A percentile compares a stretch with the other conserved stretches of the same genome.
Conservation (phyloP, 2,329 filamentous ascomycete species). For the Dryadomyces quercus-mongolicae region DNA sequence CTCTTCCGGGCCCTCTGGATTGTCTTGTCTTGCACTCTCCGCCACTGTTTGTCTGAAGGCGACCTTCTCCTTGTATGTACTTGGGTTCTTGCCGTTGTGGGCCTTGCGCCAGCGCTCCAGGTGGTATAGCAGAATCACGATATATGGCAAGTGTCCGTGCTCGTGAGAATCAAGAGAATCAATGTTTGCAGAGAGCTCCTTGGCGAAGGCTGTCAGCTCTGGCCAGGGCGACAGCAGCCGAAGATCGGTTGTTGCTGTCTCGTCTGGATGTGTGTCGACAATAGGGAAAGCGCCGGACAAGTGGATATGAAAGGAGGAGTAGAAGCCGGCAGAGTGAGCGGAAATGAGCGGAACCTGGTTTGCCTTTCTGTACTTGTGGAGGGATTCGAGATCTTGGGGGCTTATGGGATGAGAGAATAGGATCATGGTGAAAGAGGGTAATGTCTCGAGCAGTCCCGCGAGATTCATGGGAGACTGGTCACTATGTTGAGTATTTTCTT, state of each 20-base stretch:
- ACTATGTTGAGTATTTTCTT: not conserved
- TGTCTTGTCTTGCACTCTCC: slow-evolving; percentile 55
- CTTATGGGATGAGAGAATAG: slow-evolving; percentile 40
- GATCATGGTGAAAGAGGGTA: slow-evolving; percentile 38
- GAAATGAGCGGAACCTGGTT: slow-evolving; percentile 65
- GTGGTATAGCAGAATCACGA: slow-evolving; percentile 72
- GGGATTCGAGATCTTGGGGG: slow-evolving; percentile 27
- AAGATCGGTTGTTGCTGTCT: slow-evolving; percentile 72
- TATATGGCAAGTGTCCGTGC: slow-evolving; percentile 84
- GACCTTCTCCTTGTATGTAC: slow-evolving; percentile 72
- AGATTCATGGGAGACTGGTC: slow-evolving; percentile 7
- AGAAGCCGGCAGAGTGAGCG: slow-evolving; percentile 84
- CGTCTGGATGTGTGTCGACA: slow-evolving; percentile 89
- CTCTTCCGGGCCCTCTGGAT: slow-evolving; percentile 79
- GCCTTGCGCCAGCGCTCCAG: slow-evolving; percentile 65
- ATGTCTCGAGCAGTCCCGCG: slow-evolving; percentile 24
- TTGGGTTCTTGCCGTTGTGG: slow-evolving; percentile 57
- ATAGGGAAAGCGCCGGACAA: slow-evolving; percentile 76
- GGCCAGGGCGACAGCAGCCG: slow-evolving; percentile 78
- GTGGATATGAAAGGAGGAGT: slow-evolving; percentile 73
- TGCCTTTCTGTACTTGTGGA: slow-evolving; percentile 35
- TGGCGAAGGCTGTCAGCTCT: slow-evolving; percentile 58
- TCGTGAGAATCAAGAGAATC: slow-evolving; percentile 62
- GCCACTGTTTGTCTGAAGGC: slow-evolving; percentile 65
- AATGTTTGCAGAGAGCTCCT: slow-evolving; percentile 55